Conservation (phyloP, 2,329 filamentous ascomycete genomes). For the Epichloe baconii region DNA sequence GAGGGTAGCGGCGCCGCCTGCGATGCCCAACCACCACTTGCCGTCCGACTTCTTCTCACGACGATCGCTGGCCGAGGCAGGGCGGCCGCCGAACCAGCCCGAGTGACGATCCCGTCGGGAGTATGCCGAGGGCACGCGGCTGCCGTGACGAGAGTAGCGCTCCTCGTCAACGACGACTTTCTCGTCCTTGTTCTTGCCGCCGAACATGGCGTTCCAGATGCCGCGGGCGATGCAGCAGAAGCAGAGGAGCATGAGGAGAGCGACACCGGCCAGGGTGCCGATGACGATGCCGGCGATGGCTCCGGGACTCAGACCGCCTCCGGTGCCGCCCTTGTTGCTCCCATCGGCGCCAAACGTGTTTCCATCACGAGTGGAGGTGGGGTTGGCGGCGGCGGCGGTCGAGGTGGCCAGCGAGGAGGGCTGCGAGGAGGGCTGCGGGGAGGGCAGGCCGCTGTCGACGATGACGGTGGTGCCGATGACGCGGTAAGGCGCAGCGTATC, state of each 20-base stretch:
- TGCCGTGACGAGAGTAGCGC: conserved; percentile 39
- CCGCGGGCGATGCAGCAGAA: conserved; percentile 59
- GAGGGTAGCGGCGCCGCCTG: conserved; percentile 36
- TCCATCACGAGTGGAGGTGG: conserved; percentile 32
- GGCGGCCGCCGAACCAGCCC: conserved; percentile 41
- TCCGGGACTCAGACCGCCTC: conserved; percentile 47
- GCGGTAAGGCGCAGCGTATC: conserved; percentile 37
- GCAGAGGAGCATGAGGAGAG: conserved; percentile 56
- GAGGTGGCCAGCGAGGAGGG: conserved; percentile 32
- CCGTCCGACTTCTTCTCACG: conserved; percentile 36
- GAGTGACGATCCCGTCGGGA: conserved; percentile 39
- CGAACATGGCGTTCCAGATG: conserved; percentile 51
- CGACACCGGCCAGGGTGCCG: conserved; percentile 53
- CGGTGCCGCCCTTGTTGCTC: conserved; percentile 25
- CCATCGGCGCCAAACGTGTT: conserved; percentile 23
- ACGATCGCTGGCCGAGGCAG: conserved; percentile 25
- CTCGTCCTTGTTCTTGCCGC: conserved; percentile 41
- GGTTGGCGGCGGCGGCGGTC: conserved; percentile 38
- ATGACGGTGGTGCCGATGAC: conserved; percentile 44
- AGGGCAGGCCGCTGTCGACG: conserved; percentile 35
- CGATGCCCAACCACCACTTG: conserved; percentile 39
- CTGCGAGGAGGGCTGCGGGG: conserved; percentile 28
- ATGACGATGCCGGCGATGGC: conserved; percentile 75
- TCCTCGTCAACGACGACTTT: conserved; percentile 51
- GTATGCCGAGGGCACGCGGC: conserved; percentile 27